Conservation (phyloP, 371 early-diverging fungal species). For the Zychaea mexicana region DNA sequence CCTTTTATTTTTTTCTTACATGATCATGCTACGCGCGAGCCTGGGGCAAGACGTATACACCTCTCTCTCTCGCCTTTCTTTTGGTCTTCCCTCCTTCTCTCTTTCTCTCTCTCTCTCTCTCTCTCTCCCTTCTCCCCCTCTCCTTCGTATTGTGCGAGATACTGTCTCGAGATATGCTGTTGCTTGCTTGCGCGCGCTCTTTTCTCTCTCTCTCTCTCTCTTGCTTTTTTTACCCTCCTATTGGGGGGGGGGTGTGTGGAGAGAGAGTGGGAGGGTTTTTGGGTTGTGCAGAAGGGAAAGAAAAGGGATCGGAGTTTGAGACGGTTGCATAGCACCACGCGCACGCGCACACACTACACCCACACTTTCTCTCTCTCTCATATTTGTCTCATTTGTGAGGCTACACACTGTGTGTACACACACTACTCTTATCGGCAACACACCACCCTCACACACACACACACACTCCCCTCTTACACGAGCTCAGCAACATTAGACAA, state of each 20-base stretch:
- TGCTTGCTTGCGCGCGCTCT: background rate
- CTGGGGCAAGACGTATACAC: too few relatives aligned
- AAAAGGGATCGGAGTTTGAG: constrained; percentile 6
- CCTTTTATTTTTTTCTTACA: background rate
- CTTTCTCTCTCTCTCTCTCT: background rate
- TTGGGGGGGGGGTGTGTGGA: background rate
- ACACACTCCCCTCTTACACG: too few relatives aligned
- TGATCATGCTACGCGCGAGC: constrained; percentile 7
- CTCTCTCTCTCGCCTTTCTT: background rate
- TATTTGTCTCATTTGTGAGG: background rate
- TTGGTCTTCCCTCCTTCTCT: background rate
- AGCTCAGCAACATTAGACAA: too few relatives aligned
- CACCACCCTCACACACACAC: too few relatives aligned
- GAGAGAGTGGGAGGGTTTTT: background rate
- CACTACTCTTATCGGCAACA: background rate
- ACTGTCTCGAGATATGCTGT: too few relatives aligned
- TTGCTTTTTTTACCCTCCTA: background rate
- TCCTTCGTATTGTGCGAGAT: too few relatives aligned
- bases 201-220: background rate
- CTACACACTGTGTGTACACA: constrained; percentile 2
- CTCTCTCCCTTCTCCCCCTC: too few relatives aligned
- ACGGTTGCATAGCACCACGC: constrained; percentile 10
- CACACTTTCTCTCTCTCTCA: too few relatives aligned
- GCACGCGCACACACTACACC: constrained; percentile 3
- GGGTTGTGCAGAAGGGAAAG: constrained; percentile 10